Base-by-base conservation (phyloP, 495 filamentous ascomycete genomes). In the Lichenothelia convexa region DNA sequence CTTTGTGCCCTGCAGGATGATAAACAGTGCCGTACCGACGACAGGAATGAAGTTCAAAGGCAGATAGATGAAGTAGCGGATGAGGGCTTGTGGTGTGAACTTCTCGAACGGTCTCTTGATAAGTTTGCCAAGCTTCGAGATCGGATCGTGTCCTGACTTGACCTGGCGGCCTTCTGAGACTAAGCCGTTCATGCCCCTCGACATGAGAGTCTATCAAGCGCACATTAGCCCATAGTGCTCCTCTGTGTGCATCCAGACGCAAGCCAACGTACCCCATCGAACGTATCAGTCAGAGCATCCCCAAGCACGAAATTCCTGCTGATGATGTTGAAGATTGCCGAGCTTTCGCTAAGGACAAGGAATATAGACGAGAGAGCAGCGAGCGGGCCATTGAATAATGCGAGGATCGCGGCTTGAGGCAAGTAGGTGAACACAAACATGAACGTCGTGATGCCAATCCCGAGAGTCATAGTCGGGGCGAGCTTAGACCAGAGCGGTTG, bases 391-490 rank as follows among this genome's bases (percentile, higher is more conserved):
- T 82, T 85, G 35, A 91, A 74, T 48, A 94, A 71, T 39, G 80
- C 65, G 20, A 93, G 60, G 24, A 83, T 53, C 5, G 81, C 77
- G 22, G 80, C 67, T 60, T 97, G 89, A 0, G 89, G 89, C 22
- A 94, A 54, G 52, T 94, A 97, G 35, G 85, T 78, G 57, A 93
- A 75, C 48, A 77, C 60, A 57, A 97, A 95, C 77, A 93, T 67
- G 24, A 75, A 48, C 11, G 56, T 41, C 3, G 53, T 56, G 19
- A 61, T 42, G 19, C 55, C 51, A 1, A 58, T 22, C 12, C 58
- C 54, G 5, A 59, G 43, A 5, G 46, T 51, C 17, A 61, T 23
- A 22, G 56, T 57, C 8, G 81, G 78, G 3, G 67, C 47, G 21
- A 87, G 59, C 27, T 72, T 73, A 13, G 73, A 70, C 21, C 71